A percentile compares a stretch with the other conserved stretches of the same genome.
Evolutionary conservation across 805 yeast genomes (phyloP).

Genomic region (Wickerhamomyces canadensis): DNA sequence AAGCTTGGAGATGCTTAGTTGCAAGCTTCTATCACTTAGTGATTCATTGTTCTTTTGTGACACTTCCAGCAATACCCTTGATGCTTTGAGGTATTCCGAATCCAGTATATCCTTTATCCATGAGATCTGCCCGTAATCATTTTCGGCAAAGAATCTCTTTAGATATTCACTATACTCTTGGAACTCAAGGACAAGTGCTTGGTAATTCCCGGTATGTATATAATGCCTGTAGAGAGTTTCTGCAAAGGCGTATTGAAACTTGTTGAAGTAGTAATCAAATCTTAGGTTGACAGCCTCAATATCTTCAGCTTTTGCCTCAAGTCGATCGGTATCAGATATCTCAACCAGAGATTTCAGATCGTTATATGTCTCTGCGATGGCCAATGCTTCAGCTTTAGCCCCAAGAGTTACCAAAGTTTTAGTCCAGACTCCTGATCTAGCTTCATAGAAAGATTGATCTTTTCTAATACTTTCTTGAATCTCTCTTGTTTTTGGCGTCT

Average conservation of each 20-base stretch:
- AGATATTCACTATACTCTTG: conserved; percentile 45
- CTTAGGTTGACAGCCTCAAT: conserved; percentile 15
- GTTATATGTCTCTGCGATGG: conserved; percentile 56
- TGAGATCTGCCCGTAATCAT: conserved; percentile 47
- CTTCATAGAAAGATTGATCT: conserved; percentile 19
- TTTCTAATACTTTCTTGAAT: conserved; percentile 16
- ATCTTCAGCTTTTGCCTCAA: conserved; percentile 14
- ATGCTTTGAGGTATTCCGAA: conserved; percentile 45
- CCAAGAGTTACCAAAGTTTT: conserved; percentile 45
- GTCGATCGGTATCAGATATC: conserved; percentile 41
- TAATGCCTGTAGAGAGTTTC: conserved; percentile 53
- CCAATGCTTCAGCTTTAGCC: conserved; percentile 47
- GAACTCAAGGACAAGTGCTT: conserved; percentile 51
- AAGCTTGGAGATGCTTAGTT: conserved; percentile 68
- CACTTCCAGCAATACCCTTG: conserved; percentile 39
- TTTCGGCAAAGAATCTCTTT: conserved; percentile 44
- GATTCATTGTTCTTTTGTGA: conserved; percentile 36
- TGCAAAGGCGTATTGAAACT: conserved; percentile 68
- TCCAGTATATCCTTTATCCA: conserved; percentile 68
- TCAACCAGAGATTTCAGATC: conserved; percentile 63
- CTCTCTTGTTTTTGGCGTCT: conserved; percentile 16
- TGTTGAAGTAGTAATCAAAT: conserved; percentile 49
- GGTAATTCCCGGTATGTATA: conserved; percentile 44
- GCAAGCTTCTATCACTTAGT: conserved; percentile 44
- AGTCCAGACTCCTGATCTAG: conserved; percentile 50